Conservation (phyloP, 495 filamentous ascomycete genomes). For the Penicillium angulare region DNA sequence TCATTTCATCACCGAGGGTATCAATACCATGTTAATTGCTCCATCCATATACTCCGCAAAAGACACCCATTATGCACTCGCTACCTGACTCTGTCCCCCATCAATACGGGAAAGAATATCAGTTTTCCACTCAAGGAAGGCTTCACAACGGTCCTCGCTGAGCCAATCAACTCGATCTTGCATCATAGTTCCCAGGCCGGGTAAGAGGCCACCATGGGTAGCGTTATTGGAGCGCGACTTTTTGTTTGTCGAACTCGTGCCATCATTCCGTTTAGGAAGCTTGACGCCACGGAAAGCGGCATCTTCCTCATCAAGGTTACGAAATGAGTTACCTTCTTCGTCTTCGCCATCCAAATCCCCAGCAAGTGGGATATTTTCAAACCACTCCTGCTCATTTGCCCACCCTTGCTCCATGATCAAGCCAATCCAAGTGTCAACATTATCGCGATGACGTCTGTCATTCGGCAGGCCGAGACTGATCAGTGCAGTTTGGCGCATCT, state of each 20-base stretch:
- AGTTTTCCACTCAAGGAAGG: slow-evolving; percentile 73
- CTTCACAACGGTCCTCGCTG: slow-evolving; percentile 62
- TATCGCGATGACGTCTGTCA: slow-evolving; percentile 42
- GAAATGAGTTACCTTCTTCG: slow-evolving; percentile 38
- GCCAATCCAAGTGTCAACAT: slow-evolving; percentile 60
- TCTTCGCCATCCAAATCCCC: slow-evolving; percentile 42
- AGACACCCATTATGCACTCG: slow-evolving; percentile 11
- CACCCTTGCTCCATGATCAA: slow-evolving; percentile 57
- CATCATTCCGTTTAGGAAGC: slow-evolving; percentile 24
- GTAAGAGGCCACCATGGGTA: slow-evolving; percentile 42
- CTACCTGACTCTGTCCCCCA: slow-evolving; percentile 18
- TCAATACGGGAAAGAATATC: slow-evolving; percentile 51
- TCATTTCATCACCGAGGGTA: slow-evolving; percentile 21
- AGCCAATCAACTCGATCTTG: slow-evolving; percentile 81
- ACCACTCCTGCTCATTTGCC: slow-evolving; percentile 68
- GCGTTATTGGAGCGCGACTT: slow-evolving; percentile 1
- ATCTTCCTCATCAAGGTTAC: slow-evolving; percentile 33
- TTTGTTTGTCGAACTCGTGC: not conserved
- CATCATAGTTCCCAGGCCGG: slow-evolving; percentile 75
- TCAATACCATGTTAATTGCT: slow-evolving; percentile 14
- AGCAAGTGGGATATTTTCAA: slow-evolving; percentile 49
- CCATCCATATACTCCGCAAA: not conserved
- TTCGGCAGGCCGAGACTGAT: slow-evolving; percentile 37
- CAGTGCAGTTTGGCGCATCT: slow-evolving; percentile 49
- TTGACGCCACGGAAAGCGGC: slow-evolving; percentile 18